Conservation (phyloP, 2,329 filamentous ascomycete species). For the Drechslerella dactyloides region DNA sequence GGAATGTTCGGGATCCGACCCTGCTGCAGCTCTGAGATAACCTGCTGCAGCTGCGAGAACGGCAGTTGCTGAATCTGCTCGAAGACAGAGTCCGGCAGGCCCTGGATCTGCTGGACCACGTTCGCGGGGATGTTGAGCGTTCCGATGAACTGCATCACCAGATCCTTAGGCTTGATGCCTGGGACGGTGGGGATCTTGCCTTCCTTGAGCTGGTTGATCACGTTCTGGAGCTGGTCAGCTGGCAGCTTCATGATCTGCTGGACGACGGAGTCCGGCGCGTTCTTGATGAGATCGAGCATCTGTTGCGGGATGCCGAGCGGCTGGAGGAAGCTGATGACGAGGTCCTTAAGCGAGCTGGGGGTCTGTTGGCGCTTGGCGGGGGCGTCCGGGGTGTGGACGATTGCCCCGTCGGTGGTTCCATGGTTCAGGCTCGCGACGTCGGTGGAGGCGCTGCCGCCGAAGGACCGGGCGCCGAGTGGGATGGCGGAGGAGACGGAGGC, state of each 20-base stretch:
- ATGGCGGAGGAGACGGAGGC: conserved; percentile 38
- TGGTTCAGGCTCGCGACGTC: conserved; percentile 14
- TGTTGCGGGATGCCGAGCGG: conserved; percentile 20
- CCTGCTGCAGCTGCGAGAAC: conserved; percentile 1
- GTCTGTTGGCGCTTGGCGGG: conserved; percentile 31
- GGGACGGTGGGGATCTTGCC: conserved; percentile 36
- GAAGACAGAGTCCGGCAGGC: not conserved
- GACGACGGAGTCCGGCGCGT: conserved; percentile 23
- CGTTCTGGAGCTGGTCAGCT: conserved; percentile 21
- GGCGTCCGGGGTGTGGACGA: not conserved
- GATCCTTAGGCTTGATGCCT: conserved; percentile 31
- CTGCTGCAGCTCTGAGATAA: conserved; percentile 9
- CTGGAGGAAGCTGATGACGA: conserved; percentile 29
- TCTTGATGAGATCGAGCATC: conserved; percentile 32
- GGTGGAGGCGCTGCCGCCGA: conserved; percentile 16
- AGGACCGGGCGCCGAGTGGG: conserved; percentile 27
- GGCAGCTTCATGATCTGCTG: conserved; percentile 35
- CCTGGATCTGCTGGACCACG: conserved; percentile 22
- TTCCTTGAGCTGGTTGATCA: conserved; percentile 30
- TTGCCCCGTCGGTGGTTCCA: not conserved
- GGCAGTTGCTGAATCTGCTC: not conserved
- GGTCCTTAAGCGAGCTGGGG: conserved; percentile 16
- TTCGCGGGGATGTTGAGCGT: conserved; percentile 15
- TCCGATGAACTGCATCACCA: conserved; percentile 32
- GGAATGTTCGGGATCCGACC: not conserved